Conservation (phyloP, 2,329 filamentous ascomycete species). For the Phyllosticta paracitricarpa region DNA sequence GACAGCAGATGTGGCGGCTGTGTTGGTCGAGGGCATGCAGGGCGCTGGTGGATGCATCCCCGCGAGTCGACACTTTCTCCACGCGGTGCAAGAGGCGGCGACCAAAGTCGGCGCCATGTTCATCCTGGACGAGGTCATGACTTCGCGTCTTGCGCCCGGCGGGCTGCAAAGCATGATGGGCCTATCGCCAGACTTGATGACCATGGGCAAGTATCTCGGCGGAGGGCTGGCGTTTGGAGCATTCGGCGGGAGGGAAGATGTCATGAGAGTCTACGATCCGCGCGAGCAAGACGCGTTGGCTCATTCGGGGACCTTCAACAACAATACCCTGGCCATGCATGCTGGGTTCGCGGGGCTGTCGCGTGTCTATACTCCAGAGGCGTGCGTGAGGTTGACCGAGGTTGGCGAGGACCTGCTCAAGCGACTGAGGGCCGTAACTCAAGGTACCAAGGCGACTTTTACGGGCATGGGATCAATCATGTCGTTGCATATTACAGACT, state of each 20-base stretch:
- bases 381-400: constrained; percentile 20
- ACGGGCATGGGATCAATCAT: constrained; percentile 29
- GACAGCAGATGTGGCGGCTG: constrained; percentile 43
- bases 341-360: constrained; percentile 39
- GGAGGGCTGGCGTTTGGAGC: constrained; percentile 58
- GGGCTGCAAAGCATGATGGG: constrained; percentile 38
- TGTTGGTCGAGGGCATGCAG: constrained; percentile 58
- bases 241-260: constrained; percentile 50
- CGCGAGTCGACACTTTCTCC: constrained; percentile 43
- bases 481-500: constrained; percentile 26
- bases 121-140: constrained; percentile 65
- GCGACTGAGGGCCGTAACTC: constrained; percentile 18
- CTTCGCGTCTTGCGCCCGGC: constrained; percentile 45
- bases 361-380: constrained; percentile 26
- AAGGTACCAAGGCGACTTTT: constrained; percentile 27
- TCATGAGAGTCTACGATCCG: constrained; percentile 52
- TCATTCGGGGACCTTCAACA: constrained; percentile 59
- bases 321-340: constrained; percentile 53
- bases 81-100: constrained; percentile 40
- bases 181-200: constrained; percentile 51
- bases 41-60: constrained; percentile 50
- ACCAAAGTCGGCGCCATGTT: constrained; percentile 45
- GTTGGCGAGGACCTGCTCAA: constrained; percentile 23
- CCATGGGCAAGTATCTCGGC: constrained; percentile 57
- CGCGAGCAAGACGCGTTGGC: constrained; percentile 30